phyloP scores from a whole-genome alignment of 768 basidiomycete species.

The Grammothele lineata region DNA sequence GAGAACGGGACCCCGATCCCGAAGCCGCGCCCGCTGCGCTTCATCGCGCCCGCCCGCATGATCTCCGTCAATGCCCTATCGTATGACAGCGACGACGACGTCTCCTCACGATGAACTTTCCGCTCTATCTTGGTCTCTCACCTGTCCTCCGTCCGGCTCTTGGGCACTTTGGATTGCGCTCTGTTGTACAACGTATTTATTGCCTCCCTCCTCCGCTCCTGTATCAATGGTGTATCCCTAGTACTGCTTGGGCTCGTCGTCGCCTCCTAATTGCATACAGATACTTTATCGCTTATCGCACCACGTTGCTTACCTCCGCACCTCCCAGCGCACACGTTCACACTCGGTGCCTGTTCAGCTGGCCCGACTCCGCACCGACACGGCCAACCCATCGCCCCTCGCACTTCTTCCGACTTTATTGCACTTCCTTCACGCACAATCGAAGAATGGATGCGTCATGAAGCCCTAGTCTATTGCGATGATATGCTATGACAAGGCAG shows the following conservation, averaged over 20 bases:
- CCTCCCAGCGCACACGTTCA: too few species aligned
- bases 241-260: neutral
- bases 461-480: conserved; percentile 16
- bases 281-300: too few species aligned
- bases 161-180: neutral
- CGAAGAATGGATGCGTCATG: too few species aligned
- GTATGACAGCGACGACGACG: conserved; percentile 24
- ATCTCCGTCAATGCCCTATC: conserved; percentile 18
- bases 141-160: neutral
- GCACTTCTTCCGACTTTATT: too few species aligned
- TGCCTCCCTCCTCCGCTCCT: conserved; percentile 1
- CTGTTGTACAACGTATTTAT: conserved; percentile 17
- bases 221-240: conserved; percentile 16
- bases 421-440: too few species aligned
- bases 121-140: neutral
- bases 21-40: conserved; percentile 10
- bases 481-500: conserved; percentile 14
- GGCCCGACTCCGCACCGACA: too few species aligned
- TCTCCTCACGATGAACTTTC: conserved; percentile 19
- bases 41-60: conserved; percentile 18
- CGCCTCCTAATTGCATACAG: neutral
- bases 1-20: neutral
- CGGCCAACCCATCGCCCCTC: too few species aligned
- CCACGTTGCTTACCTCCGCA: too few species aligned
- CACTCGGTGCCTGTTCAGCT: too few species aligned